Base-by-base conservation (phyloP, 169 alveolate genomes). In the Neospora caninum region DNA sequence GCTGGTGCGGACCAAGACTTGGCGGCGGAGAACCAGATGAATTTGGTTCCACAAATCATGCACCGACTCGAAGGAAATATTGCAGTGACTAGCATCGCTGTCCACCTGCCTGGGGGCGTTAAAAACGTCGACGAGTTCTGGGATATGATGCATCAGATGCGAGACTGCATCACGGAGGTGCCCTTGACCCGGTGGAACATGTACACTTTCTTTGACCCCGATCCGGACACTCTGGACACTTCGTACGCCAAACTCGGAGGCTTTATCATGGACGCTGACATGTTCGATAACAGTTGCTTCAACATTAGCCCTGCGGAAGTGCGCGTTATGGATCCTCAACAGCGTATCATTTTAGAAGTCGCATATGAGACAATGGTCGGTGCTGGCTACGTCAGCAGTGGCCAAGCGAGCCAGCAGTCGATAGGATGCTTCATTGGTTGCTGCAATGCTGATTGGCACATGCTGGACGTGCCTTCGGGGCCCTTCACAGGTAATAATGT, bases 311-410 rank as follows among this genome's bases (percentile, higher is more conserved):
- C 95, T 39, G 94, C 95, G 20, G 97, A 95, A 92, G 95, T 92
- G 34, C 53, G 45, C 70, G 88, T 94, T 13, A 96, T 97, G 97
- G 98, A 97, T 91, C 98, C 98, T 42, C 98, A 97, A 89, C 98
- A 97, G 92, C 96, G 98, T 41, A 91, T 97, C 92, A 87, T 96
- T 84, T 87, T 97, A 67, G 98, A 97, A 83, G 97, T 95, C 25
- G 95, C 96, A n/a, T 95, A 80, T 43, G 96, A 96, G 45, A 94
- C 97, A 20, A 87, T 96, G 73, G 78, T 88, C 78, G 41, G 88
- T 43, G 95, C 97, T 36, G 97, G 97, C 0, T 86, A 39, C 93
- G 69, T 84, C 87, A 70, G 93, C 53, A 54, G 91, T 88, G 54
- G 73, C 83, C 64, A 94, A 69, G 86, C 73, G 87, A 80, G 88